Conservation (phyloP, 2,329 filamentous ascomycete genomes). For the Paraphaeosphaeria sporulosa region DNA sequence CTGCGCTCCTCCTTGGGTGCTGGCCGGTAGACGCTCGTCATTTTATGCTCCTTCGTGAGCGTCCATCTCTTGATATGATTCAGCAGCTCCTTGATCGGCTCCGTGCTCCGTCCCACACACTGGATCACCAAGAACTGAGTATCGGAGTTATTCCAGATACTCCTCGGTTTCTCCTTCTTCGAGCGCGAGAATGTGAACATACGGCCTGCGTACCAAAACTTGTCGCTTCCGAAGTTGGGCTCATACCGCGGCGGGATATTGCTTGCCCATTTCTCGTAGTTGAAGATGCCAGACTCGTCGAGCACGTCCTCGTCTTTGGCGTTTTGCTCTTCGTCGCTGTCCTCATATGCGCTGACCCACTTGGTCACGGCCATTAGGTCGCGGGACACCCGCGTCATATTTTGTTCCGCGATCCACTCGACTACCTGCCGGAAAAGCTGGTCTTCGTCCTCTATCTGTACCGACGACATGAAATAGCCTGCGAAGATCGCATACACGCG, state of each 20-base stretch:
- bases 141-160: constrained; percentile 31
- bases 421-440: constrained; percentile 54
- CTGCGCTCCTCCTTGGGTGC: constrained; percentile 48
- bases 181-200: constrained; percentile 52
- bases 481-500: constrained; percentile 42
- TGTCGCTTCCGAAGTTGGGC: constrained; percentile 56
- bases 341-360: constrained; percentile 42
- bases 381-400: constrained; percentile 46
- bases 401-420: constrained; percentile 54
- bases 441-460: constrained; percentile 56
- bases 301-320: constrained; percentile 47
- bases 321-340: constrained; percentile 42
- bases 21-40: constrained; percentile 57
- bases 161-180: constrained; percentile 39
- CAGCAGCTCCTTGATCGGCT: constrained; percentile 58
- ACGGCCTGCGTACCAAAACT: constrained; percentile 53
- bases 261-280: constrained; percentile 59
- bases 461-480: constrained; percentile 50
- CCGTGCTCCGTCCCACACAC: constrained; percentile 57
- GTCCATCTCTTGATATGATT: constrained; percentile 55
- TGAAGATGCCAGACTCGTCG: constrained; percentile 54
- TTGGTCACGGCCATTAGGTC: constrained; percentile 52
- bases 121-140: constrained; percentile 55
- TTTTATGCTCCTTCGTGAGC: constrained; percentile 51
- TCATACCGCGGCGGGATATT: constrained; percentile 58